Evolutionary conservation across 2,329 filamentous ascomycete species (phyloP).

Genomic region (Sarocladium brachiariae): DNA sequence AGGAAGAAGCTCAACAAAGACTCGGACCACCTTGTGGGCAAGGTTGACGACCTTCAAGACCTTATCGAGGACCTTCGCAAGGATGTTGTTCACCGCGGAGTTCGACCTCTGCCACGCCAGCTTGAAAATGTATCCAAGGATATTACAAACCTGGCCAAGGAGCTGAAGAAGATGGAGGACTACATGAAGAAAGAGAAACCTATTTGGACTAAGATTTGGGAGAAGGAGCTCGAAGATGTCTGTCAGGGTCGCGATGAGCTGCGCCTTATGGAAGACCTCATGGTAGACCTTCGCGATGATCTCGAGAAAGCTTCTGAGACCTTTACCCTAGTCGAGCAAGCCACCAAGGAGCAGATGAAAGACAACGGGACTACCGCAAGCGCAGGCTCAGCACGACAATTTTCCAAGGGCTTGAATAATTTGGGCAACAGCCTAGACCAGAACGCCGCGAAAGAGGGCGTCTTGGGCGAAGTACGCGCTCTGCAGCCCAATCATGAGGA

Average conservation of each 20-base stretch:
- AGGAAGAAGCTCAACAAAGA: conserved; percentile 83
- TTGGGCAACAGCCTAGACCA: conserved; percentile 59
- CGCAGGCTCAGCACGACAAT: conserved; percentile 45
- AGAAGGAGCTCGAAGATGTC: conserved; percentile 91
- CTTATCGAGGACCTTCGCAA: conserved; percentile 94
- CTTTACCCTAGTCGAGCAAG: conserved; percentile 91
- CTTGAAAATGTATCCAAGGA: conserved; percentile 86
- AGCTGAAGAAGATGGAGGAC: conserved; percentile 90
- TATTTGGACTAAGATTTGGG: conserved; percentile 98
- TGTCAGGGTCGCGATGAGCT: conserved; percentile 93
- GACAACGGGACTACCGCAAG: conserved; percentile 50
- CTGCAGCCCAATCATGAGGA: conserved; percentile 92
- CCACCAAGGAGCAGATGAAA: conserved; percentile 96
- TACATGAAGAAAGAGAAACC: conserved; percentile 89
- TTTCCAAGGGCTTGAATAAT: conserved; percentile 47
- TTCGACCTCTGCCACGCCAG: conserved; percentile 83
- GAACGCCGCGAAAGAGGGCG: conserved; percentile 76
- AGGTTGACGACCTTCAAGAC: conserved; percentile 96
- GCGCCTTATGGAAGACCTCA: conserved; percentile 91
- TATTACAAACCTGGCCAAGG: conserved; percentile 70
- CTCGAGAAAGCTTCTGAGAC: conserved; percentile 91
- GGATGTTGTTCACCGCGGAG: conserved; percentile 88
- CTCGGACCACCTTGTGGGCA: conserved; percentile 81
- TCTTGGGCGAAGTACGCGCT: conserved; percentile 88
- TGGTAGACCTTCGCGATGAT: conserved; percentile 87